These are phyloP conservation scores for Hyphopichia khmerensis DNA, from an alignment of 1,139 yeast species.

Conservation along the genomic window DNA sequence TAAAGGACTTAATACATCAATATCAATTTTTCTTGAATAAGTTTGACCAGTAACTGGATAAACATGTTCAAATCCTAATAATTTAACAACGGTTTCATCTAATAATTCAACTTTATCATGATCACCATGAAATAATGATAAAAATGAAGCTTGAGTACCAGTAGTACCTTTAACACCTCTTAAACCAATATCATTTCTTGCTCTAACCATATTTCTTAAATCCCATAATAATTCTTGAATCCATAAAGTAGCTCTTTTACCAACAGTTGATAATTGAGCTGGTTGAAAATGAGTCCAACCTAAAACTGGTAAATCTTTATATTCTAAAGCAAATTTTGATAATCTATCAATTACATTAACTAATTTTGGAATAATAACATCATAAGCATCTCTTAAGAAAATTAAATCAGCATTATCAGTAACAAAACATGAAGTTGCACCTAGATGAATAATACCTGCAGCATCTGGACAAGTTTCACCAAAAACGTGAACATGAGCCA, in stretches of 20 bases:
- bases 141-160: constrained; percentile 97
- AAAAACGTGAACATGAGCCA: constrained; percentile 97
- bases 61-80: constrained; percentile 89
- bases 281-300: constrained; percentile 99
- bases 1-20: constrained; percentile 88
- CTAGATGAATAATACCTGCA: constrained; percentile 95
- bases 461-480: constrained; percentile 94
- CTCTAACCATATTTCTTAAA: constrained; percentile 91
- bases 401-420: constrained; percentile 98
- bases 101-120: constrained; percentile 93
- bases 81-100: constrained; percentile 89
- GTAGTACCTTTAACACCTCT: constrained; percentile 99
- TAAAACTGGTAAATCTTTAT: constrained; percentile 93
- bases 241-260: constrained; percentile 98
- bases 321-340: constrained; percentile 80
- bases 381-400: constrained; percentile 93
- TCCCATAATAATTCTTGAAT: constrained; percentile 98
- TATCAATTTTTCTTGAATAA: constrained; percentile 95
- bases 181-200: constrained; percentile 92
- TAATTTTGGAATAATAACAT: constrained; percentile 86
- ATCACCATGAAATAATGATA: constrained; percentile 92
- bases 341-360: constrained; percentile 94
- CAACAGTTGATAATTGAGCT: constrained; percentile 97
- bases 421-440: constrained; percentile 97
- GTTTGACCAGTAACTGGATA: constrained; percentile 99